phyloP scores from a whole-genome alignment of 2,329 filamentous ascomycete genomes.

The Juglanconis oblonga region DNA sequence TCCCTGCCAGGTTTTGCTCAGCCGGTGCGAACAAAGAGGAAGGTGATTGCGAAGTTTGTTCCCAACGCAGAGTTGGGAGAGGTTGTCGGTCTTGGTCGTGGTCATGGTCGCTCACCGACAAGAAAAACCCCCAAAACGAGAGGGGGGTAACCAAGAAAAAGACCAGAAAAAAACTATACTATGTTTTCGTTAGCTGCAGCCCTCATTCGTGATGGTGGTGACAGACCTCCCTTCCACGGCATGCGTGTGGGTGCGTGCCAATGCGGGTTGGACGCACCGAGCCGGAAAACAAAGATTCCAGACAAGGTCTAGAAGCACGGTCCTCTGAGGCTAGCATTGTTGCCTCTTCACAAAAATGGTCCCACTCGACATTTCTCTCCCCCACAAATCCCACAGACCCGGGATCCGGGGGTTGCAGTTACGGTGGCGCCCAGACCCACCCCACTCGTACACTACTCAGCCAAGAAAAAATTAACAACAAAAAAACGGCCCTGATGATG shows the following conservation, averaged over 20 bases:
- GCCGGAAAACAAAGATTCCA: background rate
- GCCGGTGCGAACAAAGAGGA: background rate
- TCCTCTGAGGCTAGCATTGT: background rate
- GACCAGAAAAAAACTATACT: background rate
- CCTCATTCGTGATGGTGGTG: slow-evolving; percentile 3
- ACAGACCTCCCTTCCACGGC: background rate
- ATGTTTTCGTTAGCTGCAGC: background rate
- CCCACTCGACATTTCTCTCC: background rate
- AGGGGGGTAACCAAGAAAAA: slow-evolving; percentile 3
- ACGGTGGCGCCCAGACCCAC: slow-evolving; percentile 8
- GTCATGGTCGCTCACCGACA: slow-evolving; percentile 15
- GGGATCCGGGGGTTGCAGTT: slow-evolving; percentile 12
- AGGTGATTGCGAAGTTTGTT: background rate
- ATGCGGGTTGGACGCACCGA: background rate
- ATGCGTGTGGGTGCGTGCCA: background rate
- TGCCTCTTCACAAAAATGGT: background rate
- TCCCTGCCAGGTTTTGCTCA: background rate
- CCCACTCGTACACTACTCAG: background rate
- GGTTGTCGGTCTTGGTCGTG: background rate
- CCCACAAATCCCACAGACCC: background rate
- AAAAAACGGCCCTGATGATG: background rate
- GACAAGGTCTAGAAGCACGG: background rate
- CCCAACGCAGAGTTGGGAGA: slow-evolving; percentile 2
- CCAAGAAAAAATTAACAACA: background rate
- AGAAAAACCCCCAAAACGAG: background rate